A percentile compares a stretch with the other conserved stretches of the same genome.
These are phyloP conservation scores for Aspergillus proliferans DNA, from an alignment of 2,329 filamentous ascomycete genomes.

Conservation along the genomic window DNA sequence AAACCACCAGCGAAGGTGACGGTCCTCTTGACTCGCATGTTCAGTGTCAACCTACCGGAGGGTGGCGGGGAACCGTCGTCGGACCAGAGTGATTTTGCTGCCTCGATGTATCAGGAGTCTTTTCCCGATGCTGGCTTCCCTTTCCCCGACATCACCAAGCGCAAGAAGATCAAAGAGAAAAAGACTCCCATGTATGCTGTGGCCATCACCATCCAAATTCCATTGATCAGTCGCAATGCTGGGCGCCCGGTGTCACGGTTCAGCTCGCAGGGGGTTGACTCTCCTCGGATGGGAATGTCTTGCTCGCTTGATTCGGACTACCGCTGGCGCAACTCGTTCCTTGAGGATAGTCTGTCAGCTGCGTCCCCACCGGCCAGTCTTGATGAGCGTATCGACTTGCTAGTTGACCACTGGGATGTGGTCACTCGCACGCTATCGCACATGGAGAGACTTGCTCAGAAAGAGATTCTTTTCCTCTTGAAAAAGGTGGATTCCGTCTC, in stretches of 20 bases:
- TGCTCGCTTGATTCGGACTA: slow-evolving; percentile 39
- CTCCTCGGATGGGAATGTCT: slow-evolving; percentile 28
- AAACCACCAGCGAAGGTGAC: slow-evolving; percentile 44
- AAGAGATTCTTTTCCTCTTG: slow-evolving; percentile 47
- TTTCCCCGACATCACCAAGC: slow-evolving; percentile 34
- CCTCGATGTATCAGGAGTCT: slow-evolving; percentile 27
- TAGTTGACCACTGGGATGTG: slow-evolving; percentile 55
- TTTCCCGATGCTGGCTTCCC: slow-evolving; percentile 31
- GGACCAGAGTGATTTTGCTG: slow-evolving; percentile 28
- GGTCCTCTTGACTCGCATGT: slow-evolving; percentile 54
- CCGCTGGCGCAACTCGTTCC: slow-evolving; percentile 29
- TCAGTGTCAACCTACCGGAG: slow-evolving; percentile 51
- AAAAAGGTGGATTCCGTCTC: slow-evolving; percentile 42
- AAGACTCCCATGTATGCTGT: slow-evolving; percentile 56
- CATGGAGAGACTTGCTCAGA: slow-evolving; percentile 47
- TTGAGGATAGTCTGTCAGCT: slow-evolving; percentile 38
- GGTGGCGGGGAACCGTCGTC: slow-evolving; percentile 29
- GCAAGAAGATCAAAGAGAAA: slow-evolving; percentile 45
- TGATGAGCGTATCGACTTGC: slow-evolving; percentile 50
- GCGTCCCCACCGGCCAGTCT: slow-evolving; percentile 43
- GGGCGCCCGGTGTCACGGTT: slow-evolving; percentile 32
- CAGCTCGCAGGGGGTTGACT: slow-evolving; percentile 27
- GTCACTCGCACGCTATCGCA: slow-evolving; percentile 51
- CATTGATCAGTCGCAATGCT: slow-evolving; percentile 31
- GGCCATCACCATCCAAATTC: slow-evolving; percentile 51